phyloP scores from a whole-genome alignment of 2,329 filamentous ascomycete genomes.

The Fusarium burgessii region DNA sequence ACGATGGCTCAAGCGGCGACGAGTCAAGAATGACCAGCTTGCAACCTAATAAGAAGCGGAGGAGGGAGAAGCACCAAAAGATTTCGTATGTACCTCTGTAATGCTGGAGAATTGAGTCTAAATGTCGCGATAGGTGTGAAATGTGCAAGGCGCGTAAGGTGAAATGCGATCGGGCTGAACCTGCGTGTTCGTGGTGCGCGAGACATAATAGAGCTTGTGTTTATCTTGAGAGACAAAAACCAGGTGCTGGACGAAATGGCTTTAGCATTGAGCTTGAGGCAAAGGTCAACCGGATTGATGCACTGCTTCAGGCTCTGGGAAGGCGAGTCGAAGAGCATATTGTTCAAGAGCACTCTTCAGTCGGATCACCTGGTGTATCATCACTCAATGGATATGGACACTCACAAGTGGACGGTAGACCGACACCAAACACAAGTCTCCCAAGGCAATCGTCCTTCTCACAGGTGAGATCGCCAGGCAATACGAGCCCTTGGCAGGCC shows the following conservation, averaged over 20 bases:
- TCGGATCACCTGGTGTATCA: conserved; percentile 32
- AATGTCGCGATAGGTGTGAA: conserved; percentile 52
- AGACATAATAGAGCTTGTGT: conserved; percentile 75
- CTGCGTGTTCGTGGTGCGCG: conserved; percentile 77
- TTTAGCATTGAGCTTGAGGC: conserved; percentile 71
- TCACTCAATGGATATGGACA: conserved; percentile 53
- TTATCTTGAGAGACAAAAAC: conserved; percentile 78
- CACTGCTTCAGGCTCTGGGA: conserved; percentile 56
- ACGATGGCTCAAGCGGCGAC: conserved; percentile 54
- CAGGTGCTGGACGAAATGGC: conserved; percentile 70
- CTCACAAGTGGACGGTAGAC: conserved; percentile 46
- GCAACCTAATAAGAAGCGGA: conserved; percentile 53
- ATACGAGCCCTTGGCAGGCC: conserved; percentile 52
- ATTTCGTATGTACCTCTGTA: conserved; percentile 53
- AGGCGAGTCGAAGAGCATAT: conserved; percentile 59
- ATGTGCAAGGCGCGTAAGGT: conserved; percentile 60
- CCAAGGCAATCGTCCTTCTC: conserved; percentile 35
- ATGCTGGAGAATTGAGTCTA: not conserved
- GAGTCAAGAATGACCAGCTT: conserved; percentile 44
- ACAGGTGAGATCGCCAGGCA: conserved; percentile 55
- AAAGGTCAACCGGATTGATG: conserved; percentile 66
- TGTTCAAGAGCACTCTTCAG: conserved; percentile 48
- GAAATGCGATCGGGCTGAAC: conserved; percentile 65
- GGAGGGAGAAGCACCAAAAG: conserved; percentile 57
- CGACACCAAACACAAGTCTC: conserved; percentile 40